Percentiles rank a stretch among this genome's conserved stretches.
phyloP scores from a whole-genome alignment of 345 rosid species.

The Cochlearia excelsa region DNA sequence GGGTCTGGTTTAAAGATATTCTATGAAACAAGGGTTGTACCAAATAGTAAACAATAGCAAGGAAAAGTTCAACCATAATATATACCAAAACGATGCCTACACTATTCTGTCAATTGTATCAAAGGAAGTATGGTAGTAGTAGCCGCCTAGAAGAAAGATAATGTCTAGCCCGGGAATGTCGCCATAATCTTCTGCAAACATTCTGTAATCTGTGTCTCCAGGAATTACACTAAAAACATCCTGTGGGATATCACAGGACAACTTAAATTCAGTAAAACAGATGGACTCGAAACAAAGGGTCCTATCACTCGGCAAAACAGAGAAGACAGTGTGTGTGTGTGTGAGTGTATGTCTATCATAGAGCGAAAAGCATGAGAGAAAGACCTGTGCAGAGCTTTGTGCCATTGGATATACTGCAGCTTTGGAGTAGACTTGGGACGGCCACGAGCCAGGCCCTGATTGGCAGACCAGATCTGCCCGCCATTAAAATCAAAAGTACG shows the following conservation, averaged over 20 bases:
- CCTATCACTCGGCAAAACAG: conserved; percentile 11
- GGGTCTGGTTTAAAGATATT: conserved; percentile 59
- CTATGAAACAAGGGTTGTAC: conserved; percentile 34
- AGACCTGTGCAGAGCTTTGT: conserved; percentile 95
- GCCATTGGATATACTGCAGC: conserved; percentile 94
- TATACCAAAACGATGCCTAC: conserved; percentile 80
- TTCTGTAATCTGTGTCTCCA: conserved; percentile 95
- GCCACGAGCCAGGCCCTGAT: conserved; percentile 97
- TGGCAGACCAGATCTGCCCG: conserved; percentile 91
- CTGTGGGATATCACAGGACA: conserved; percentile 39
- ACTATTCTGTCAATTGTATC: conserved; percentile 93
- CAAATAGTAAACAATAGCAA: conserved; percentile 30
- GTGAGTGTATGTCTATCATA: background rate
- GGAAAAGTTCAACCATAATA: conserved; percentile 27
- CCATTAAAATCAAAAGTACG: conserved; percentile 15
- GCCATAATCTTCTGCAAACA: conserved; percentile 86
- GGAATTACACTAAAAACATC: conserved; percentile 91
- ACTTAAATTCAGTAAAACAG: conserved; percentile 14
- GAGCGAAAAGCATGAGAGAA: conserved; percentile 8
- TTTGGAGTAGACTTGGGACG: conserved; percentile 74
- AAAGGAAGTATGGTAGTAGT: conserved; percentile 92
- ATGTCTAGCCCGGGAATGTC: conserved; percentile 94
- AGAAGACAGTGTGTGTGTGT: conserved; percentile 5
- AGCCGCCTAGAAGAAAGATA: conserved; percentile 94
- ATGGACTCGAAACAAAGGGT: conserved; percentile 11